These are phyloP conservation scores for Clonostachys rosea DNA, from an alignment of 2,329 filamentous ascomycete species.

Conservation along the genomic window DNA sequence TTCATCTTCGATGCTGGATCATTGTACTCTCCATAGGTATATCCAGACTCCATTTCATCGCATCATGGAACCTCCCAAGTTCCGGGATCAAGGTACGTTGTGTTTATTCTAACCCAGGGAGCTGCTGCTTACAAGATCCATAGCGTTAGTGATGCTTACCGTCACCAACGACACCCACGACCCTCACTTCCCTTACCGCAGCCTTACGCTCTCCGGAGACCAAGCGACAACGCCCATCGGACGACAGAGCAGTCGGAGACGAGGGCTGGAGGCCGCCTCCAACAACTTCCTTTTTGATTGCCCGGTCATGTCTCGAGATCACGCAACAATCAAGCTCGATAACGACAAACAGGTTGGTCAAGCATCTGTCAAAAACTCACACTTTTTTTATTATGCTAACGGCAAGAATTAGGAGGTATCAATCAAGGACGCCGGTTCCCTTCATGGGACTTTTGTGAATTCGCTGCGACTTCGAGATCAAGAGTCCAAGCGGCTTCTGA, in stretches of 20 bases:
- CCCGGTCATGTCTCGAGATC: constrained; percentile 66
- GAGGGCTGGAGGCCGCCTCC: constrained; percentile 19
- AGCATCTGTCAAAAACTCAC: not conserved
- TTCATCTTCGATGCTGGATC: no score
- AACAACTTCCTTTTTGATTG: constrained; percentile 65
- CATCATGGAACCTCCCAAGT: no score
- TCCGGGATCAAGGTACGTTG: no score
- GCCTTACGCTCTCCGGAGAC: constrained; percentile 21
- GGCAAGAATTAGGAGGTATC: constrained; percentile 28
- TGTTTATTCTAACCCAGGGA: no score
- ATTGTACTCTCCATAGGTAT: no score
- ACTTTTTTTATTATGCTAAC: constrained; percentile 1
- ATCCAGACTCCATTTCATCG: no score
- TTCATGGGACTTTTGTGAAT: constrained; percentile 49
- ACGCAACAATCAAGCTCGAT: constrained; percentile 51
- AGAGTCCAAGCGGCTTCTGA: constrained; percentile 8
- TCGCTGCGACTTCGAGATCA: constrained; percentile 11
- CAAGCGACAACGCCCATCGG: constrained; percentile 28
- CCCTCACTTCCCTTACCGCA: constrained; percentile 12
- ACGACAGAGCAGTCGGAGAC: constrained; percentile 35
- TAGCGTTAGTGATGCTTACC: constrained; percentile 17
- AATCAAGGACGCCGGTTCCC: constrained; percentile 40
- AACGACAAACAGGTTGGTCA: constrained; percentile 34
- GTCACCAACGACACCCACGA: constrained; percentile 10
- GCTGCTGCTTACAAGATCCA: not conserved